phyloP scores from a whole-genome alignment of 345 rosid genomes.

The Acer saccharum region DNA sequence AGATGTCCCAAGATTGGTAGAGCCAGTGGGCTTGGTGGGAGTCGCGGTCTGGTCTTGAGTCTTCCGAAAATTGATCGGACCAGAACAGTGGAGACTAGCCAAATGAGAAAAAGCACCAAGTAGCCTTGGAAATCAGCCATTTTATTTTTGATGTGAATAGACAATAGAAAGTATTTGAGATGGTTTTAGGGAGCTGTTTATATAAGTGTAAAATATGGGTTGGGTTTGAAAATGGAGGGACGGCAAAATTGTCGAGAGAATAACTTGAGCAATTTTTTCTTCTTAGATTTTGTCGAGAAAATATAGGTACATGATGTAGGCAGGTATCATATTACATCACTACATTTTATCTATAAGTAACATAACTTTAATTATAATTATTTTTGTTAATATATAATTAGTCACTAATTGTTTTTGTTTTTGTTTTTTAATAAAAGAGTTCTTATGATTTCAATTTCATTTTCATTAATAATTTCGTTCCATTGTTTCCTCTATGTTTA shows the following conservation, averaged over 20 bases:
- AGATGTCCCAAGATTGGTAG: conserved; percentile 68
- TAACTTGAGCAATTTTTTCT: no score
- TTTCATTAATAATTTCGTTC: no score
- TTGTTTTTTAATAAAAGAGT: no score
- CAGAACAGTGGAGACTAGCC: conserved; percentile 44
- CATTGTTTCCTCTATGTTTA: no score
- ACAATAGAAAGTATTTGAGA: not conserved
- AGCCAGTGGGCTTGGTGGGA: conserved; percentile 53
- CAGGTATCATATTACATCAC: no score
- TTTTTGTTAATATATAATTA: no score
- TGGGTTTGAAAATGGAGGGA: not conserved
- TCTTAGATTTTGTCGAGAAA: no score
- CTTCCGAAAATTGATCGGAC: conserved; percentile 31
- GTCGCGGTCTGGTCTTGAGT: conserved; percentile 16
- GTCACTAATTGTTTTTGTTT: no score
- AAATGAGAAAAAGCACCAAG: conserved; percentile 35
- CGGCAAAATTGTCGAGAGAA: not conserved
- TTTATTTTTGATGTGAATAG: not conserved
- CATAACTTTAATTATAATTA: no score
- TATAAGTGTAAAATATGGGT: not conserved
- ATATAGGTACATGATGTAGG: no score
- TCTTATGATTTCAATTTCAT: no score
- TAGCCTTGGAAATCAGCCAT: conserved; percentile 39
- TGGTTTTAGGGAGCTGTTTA: conserved; percentile 4
- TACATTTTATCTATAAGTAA: no score